Percentiles rank a stretch among this genome's conserved stretches.
Conservation (phyloP, 495 filamentous ascomycete genomes). For the Pseudevernia furfuracea region DNA sequence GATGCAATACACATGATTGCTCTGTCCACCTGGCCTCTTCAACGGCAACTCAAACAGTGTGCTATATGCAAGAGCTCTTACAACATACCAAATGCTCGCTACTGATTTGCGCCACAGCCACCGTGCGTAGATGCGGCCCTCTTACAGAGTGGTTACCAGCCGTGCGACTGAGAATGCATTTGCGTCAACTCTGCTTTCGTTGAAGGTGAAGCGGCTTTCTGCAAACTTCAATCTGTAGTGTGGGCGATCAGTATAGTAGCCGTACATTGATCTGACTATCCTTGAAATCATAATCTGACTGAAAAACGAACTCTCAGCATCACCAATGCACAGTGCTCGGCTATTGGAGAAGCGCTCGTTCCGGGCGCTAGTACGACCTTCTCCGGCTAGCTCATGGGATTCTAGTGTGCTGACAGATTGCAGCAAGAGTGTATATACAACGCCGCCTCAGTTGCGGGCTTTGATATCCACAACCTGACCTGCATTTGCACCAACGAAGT, state of each 20-base stretch:
- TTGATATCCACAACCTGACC: background rate
- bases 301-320: background rate
- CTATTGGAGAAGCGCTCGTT: background rate
- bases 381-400: background rate
- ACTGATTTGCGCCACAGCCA: background rate
- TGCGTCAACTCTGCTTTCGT: slow-evolving; percentile 3
- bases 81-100: background rate
- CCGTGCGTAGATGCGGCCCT: slow-evolving; percentile 3
- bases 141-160: background rate
- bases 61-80: background rate
- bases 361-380: background rate
- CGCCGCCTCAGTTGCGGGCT: background rate
- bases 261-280: background rate
- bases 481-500: background rate
- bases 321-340: background rate
- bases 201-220: background rate
- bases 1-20: no score
- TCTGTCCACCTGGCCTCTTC: no score
- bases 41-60: no score
- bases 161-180: background rate
- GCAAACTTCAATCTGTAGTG: background rate
- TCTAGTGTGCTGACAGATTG: background rate
- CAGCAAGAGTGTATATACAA: background rate
- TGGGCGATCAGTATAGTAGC: background rate
- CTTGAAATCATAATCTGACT: background rate